Percentiles rank a stretch among this genome's conserved stretches.
These are phyloP conservation scores for Agastache rugosa DNA, from an alignment of 257 asterid genomes.

Conservation along the genomic window DNA sequence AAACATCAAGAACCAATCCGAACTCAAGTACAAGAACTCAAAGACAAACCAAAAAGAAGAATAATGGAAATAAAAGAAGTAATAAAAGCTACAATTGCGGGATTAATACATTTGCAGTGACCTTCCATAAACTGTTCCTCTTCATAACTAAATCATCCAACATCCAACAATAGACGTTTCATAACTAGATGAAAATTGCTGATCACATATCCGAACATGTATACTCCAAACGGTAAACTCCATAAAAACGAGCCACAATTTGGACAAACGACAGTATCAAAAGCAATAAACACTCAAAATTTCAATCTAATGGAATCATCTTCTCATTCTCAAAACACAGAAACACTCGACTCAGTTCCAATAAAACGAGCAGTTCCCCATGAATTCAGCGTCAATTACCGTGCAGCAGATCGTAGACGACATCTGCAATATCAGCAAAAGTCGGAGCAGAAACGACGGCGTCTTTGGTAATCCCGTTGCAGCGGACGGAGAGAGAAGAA, in stretches of 20 bases:
- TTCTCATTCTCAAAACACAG: constrained; percentile 22
- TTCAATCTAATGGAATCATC: constrained; percentile 5
- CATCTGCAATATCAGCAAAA: constrained; percentile 79
- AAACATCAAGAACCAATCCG: too few species aligned
- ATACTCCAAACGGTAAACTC: neutral
- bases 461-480: constrained; percentile 76
- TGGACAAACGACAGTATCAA: neutral
- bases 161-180: neutral
- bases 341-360: neutral
- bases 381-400: constrained; percentile 49
- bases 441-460: constrained; percentile 73
- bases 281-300: constrained; percentile 5
- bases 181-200: neutral
- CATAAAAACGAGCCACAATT: neutral
- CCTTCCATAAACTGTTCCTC: neutral
- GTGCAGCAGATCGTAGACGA: constrained; percentile 76
- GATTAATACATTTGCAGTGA: neutral
- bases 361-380: neutral
- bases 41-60: neutral
- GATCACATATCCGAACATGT: neutral
- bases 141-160: neutral
- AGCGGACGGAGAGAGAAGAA: constrained; percentile 73
- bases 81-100: neutral
- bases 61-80: neutral
- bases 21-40: too few species aligned